Percentiles rank a stretch among this genome's conserved stretches.
phyloP scores from a whole-genome alignment of 176 grass and related monocot genomes.

The Aegilops sharonensis region DNA sequence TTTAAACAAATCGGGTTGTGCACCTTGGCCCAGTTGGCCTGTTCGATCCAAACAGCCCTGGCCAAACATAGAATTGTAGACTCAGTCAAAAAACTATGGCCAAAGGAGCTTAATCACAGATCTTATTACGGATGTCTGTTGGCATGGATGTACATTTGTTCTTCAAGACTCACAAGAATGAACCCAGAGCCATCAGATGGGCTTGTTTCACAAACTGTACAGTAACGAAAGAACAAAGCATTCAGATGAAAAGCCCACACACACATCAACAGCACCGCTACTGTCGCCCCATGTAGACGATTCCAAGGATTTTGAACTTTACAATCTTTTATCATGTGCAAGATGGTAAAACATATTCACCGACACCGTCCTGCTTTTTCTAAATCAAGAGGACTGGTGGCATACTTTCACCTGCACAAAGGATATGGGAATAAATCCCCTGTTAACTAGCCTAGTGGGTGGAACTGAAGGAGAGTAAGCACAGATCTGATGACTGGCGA shows the following conservation, averaged over 20 bases:
- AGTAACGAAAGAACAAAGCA: not conserved
- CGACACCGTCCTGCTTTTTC: conserved; percentile 35
- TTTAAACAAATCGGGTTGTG: not conserved
- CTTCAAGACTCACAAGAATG: not conserved
- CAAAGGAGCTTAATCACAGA: not conserved
- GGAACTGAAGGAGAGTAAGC: conserved; percentile 49
- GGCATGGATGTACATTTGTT: not conserved
- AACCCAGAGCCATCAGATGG: not conserved
- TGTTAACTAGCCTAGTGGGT: conserved; percentile 30
- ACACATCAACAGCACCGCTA: conserved; percentile 13
- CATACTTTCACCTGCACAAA: conserved; percentile 30
- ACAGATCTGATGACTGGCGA: conserved; percentile 33
- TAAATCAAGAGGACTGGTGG: conserved; percentile 31
- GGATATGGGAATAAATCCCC: not conserved
- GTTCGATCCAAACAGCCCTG: not conserved
- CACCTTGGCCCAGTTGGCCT: not conserved
- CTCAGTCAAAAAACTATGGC: not conserved
- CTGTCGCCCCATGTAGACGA: not conserved
- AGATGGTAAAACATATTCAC: conserved; percentile 11
- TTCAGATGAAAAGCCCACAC: conserved; percentile 28
- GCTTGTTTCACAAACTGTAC: conserved; percentile 27
- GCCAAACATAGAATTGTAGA: not conserved
- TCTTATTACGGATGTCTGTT: not conserved
- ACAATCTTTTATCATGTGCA: conserved; percentile 24
- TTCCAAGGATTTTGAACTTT: conserved; percentile 6